phyloP scores from a whole-genome alignment of 768 basidiomycete genomes.

The Calocera viscosa region DNA sequence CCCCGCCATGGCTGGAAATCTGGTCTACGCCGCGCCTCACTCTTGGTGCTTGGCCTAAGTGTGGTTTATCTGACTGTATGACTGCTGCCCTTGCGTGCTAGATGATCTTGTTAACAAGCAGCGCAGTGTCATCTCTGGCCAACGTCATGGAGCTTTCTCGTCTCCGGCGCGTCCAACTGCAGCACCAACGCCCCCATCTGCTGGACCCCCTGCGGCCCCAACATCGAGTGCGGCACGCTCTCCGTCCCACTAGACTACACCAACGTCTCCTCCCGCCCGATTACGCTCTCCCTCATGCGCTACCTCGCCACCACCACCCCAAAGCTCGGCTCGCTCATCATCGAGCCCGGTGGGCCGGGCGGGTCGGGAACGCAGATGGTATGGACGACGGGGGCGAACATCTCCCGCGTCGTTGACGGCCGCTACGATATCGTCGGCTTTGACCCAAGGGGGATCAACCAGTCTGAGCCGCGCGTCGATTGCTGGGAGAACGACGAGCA shows the following conservation, averaged over 20 bases:
- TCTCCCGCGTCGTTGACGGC: constrained; percentile 4
- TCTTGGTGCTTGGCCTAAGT: not conserved
- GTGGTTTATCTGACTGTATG: not conserved
- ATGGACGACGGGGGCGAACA: constrained; percentile 10
- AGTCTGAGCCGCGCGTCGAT: constrained; percentile 7
- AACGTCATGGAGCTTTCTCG: not conserved
- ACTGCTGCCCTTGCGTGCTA: too few relatives aligned
- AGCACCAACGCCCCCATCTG: not conserved
- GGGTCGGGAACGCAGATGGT: constrained; percentile 13
- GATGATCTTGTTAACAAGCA: too few relatives aligned
- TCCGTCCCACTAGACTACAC: constrained; percentile 14
- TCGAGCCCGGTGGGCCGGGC: constrained; percentile 16
- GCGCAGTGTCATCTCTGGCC: too few relatives aligned
- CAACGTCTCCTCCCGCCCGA: constrained; percentile 10
- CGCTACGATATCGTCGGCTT: constrained; percentile 13
- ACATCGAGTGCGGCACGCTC: constrained; percentile 12
- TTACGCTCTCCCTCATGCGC: constrained; percentile 6
- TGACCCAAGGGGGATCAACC: constrained; percentile 15
- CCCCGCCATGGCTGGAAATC: not conserved
- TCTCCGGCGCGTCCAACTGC: not conserved
- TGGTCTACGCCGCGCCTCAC: not conserved
- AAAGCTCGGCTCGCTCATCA: constrained; percentile 11
- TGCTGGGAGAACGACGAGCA: constrained; percentile 7
- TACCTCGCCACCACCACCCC: constrained; percentile 9
- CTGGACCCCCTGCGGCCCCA: not conserved